A percentile compares a stretch with the other conserved stretches of the same genome.
Conservation (phyloP, 495 filamentous ascomycete genomes). For the Penicillium nucicola region DNA sequence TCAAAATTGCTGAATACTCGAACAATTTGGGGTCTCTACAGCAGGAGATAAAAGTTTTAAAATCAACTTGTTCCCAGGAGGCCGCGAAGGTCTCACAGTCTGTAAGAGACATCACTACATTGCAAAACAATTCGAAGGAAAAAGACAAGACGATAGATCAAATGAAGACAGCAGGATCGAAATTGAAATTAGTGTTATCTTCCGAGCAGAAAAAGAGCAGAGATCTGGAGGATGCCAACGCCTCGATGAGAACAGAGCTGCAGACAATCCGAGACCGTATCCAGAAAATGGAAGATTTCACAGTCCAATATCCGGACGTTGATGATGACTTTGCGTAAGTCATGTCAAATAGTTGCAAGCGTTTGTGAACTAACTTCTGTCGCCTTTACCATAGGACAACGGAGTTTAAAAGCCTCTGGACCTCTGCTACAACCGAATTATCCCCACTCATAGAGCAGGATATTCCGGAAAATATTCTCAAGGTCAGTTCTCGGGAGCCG, state of each 20-base stretch:
- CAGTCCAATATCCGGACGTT: slow-evolving; percentile 3
- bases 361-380: not conserved
- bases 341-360: not conserved
- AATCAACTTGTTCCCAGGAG: slow-evolving; percentile 5
- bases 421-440: slow-evolving; percentile 7
- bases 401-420: slow-evolving; percentile 6
- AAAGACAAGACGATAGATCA: slow-evolving; percentile 15
- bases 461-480: slow-evolving; percentile 5
- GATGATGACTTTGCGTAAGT: slow-evolving; percentile 14
- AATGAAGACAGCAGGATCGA: slow-evolving; percentile 15
- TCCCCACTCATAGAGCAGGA: slow-evolving; percentile 6
- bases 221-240: slow-evolving; percentile 9
- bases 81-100: slow-evolving; percentile 8
- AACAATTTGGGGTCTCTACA: not conserved
- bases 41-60: not conserved
- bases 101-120: slow-evolving; percentile 8
- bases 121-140: slow-evolving; percentile 13
- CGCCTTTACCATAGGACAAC: not conserved
- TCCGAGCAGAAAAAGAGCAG: slow-evolving; percentile 7
- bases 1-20: slow-evolving; percentile 3
- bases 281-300: slow-evolving; percentile 9
- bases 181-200: slow-evolving; percentile 6
- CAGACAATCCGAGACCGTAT: not conserved
- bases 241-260: slow-evolving; percentile 6
- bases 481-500: slow-evolving; percentile 4